These are phyloP conservation scores for Solanum piurae DNA, from an alignment of 257 asterid genomes.

Conservation along the genomic window DNA sequence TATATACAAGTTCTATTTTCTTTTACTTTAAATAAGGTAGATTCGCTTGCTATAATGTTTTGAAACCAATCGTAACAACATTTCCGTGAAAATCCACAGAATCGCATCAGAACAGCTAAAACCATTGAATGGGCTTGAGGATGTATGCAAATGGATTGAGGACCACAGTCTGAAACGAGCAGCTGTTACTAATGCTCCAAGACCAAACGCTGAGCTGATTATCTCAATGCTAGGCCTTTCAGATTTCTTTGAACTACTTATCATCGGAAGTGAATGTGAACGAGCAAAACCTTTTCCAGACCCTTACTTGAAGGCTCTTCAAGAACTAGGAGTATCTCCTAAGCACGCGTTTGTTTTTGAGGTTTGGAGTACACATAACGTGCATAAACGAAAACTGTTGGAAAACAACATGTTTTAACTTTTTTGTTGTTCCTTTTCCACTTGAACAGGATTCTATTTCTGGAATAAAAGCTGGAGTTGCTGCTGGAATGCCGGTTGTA, in stretches of 20 bases:
- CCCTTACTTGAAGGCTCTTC: conserved; percentile 68
- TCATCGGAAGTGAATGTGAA: conserved; percentile 62
- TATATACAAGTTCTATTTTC: neutral
- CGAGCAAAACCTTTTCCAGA: conserved; percentile 79
- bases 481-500: conserved; percentile 77
- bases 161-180: conserved; percentile 57
- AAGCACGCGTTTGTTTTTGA: conserved; percentile 56
- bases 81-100: conserved; percentile 24
- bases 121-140: conserved; percentile 50
- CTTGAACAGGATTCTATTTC: conserved; percentile 58
- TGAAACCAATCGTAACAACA: neutral
- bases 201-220: conserved; percentile 57
- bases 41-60: neutral
- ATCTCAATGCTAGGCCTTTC: conserved; percentile 42
- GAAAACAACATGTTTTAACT: neutral
- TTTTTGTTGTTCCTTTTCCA: neutral
- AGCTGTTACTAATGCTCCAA: conserved; percentile 91
- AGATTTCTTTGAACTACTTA: conserved; percentile 42
- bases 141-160: conserved; percentile 61
- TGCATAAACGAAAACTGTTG: neutral
- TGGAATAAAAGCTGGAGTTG: conserved; percentile 73
- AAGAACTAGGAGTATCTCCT: conserved; percentile 44
- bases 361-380: conserved; percentile 19
- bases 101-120: conserved; percentile 43
- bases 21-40: neutral